Evolutionary conservation across 257 asterid genomes (phyloP).

Genomic region (Primulina tabacum): DNA sequence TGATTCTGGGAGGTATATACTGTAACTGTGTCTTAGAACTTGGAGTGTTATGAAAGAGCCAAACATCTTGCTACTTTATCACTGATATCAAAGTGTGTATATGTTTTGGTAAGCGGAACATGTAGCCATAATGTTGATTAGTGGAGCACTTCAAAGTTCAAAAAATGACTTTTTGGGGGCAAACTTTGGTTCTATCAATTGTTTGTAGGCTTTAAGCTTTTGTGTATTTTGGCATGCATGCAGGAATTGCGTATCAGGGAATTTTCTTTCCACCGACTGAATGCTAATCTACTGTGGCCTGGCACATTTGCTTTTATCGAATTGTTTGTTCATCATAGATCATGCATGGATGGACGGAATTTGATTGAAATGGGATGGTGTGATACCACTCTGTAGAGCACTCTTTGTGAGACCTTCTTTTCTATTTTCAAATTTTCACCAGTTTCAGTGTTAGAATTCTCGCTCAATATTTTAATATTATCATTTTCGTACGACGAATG

Average conservation of each 20-base stretch:
- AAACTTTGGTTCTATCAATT: not conserved
- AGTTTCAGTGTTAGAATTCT: not conserved
- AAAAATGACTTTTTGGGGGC: not conserved
- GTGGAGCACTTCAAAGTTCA: not conserved
- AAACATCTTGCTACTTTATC: not conserved
- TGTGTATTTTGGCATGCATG: slow-evolving; percentile 19
- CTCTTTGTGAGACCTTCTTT: not conserved
- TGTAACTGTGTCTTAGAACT: not conserved
- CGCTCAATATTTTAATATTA: slow-evolving; percentile 3
- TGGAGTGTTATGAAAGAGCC: not conserved
- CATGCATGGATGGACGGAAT: slow-evolving; percentile 60
- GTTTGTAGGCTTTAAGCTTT: not conserved
- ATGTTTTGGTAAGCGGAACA: not conserved
- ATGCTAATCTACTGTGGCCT: slow-evolving; percentile 96
- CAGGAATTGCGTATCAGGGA: slow-evolving; percentile 84
- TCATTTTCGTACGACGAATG: not conserved
- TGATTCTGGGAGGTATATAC: not conserved
- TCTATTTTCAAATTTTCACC: not conserved
- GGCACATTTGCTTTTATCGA: slow-evolving; percentile 91
- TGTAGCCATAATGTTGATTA: not conserved
- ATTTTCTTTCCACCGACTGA: slow-evolving; percentile 82
- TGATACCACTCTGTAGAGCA: not conserved
- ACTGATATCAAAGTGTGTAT: not conserved
- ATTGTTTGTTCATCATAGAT: slow-evolving; percentile 66
- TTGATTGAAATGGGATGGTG: slow-evolving; percentile 88